A percentile compares a stretch with the other conserved stretches of the same genome.
Evolutionary conservation across 208 protist species (phyloP).

Genomic region (Leishmania tarentolae): DNA sequence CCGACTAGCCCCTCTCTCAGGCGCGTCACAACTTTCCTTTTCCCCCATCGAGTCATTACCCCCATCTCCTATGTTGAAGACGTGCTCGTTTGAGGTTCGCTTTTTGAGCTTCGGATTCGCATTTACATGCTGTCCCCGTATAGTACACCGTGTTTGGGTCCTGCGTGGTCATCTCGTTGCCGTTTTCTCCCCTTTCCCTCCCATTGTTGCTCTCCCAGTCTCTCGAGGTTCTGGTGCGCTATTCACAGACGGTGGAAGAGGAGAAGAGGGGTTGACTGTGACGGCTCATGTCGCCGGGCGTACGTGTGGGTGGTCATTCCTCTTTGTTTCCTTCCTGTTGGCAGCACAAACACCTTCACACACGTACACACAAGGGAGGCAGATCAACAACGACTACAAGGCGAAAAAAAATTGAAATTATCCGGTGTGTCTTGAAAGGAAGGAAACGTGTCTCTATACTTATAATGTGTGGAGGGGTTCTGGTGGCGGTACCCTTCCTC

Average conservation of each 20-base stretch:
- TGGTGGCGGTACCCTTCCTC: background rate
- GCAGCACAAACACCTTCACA: background rate
- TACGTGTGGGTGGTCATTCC: background rate
- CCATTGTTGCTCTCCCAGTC: background rate
- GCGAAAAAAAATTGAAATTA: background rate
- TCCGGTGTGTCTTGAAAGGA: background rate
- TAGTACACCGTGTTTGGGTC: background rate
- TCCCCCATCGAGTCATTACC: background rate
- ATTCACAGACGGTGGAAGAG: background rate
- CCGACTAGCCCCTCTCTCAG: background rate
- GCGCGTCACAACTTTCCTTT: background rate
- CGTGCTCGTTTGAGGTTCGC: background rate
- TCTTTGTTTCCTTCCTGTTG: background rate
- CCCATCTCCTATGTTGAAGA: background rate
- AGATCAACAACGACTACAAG: too few species aligned
- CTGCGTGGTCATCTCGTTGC: background rate
- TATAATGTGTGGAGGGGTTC: background rate
- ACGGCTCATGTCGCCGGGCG: background rate
- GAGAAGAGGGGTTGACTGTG: background rate
- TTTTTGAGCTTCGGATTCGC: background rate
- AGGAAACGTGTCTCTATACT: background rate
- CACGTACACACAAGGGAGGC: background rate
- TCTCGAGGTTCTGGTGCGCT: background rate
- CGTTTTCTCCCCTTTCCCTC: background rate
- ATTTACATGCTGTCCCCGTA: background rate